Evolutionary conservation across 257 asterid genomes (phyloP), one percentile per base, ranked within the genome.

Genomic region (Solanum dulcamara): DNA sequence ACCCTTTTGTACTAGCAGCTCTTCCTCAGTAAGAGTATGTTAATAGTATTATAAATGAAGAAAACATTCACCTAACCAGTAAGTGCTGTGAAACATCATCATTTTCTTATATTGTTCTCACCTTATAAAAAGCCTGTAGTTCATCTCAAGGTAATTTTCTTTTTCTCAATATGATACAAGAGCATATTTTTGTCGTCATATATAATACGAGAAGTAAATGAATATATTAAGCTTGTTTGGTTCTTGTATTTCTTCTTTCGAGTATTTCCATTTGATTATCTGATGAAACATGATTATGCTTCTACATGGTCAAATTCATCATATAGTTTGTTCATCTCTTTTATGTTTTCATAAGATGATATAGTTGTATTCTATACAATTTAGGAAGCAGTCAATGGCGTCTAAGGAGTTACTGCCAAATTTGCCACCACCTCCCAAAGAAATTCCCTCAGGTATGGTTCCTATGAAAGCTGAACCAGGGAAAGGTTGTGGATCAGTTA

Each of bases 381-480:
- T 50, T 62, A 67, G 81, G 57, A 53, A 46, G 28, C 55, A 18
- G 46, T 77, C 53, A 70, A 91, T 89, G 91, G 83, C 62, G 81
- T 18, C 89, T 48, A 57, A 50, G 33, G 59, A 38, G 20, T 53
- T 33, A 71, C 80, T 86, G 33, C 28, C 85, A 66, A 4, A 84
- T 81, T 79, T 86, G 42, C 87, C 90, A 46, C 90, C 86, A 20
- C 89, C 91, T 84, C 89, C 89, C 22, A 10, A 85, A 14, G 84
- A 80, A 85, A 89, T 84, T 42, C 89, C 84, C 7, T 68, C 84
- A 3, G 81, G 70, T 81, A 83, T 81, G 30, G 40, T 80, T 86
- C 90, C 87, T 5, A 84, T 87, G 85, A 51, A 51, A 82, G 42
- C 82, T 8, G 57, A 81, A 37, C 85, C 28, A 44, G 79, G 70